These are phyloP conservation scores for Penicillium antarcticum DNA, from an alignment of 495 filamentous ascomycete genomes.

Conservation along the genomic window DNA sequence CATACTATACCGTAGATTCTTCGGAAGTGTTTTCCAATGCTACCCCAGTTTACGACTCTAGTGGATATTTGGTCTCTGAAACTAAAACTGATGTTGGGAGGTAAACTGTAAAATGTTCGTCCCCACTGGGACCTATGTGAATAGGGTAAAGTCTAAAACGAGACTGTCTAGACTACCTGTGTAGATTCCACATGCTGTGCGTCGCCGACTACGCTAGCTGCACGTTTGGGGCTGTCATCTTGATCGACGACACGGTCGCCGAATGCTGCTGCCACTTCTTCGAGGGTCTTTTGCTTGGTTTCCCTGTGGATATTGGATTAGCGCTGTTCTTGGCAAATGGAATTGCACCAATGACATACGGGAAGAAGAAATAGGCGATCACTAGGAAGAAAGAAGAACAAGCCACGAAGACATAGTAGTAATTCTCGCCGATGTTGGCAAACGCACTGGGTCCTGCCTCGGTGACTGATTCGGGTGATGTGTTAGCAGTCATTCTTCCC, in stretches of 20 bases:
- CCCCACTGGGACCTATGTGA: no score
- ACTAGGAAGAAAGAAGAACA: slow-evolving; percentile 50
- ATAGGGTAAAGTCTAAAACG: background rate
- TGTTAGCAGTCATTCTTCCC: background rate
- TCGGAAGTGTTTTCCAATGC: no score
- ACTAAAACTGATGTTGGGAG: no score
- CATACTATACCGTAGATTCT: no score
- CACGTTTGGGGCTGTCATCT: slow-evolving; percentile 27
- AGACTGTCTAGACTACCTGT: background rate
- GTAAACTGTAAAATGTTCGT: no score
- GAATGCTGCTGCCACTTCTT: slow-evolving; percentile 57
- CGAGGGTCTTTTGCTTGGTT: slow-evolving; percentile 54
- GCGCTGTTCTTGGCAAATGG: background rate
- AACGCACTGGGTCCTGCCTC: slow-evolving; percentile 58
- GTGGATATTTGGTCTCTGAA: no score
- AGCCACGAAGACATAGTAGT: slow-evolving; percentile 57
- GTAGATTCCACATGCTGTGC: slow-evolving; percentile 26
- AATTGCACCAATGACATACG: slow-evolving; percentile 26
- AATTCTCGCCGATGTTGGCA: slow-evolving; percentile 56
- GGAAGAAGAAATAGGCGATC: slow-evolving; percentile 54
- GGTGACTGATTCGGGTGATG: slow-evolving; percentile 34
- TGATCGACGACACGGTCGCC: slow-evolving; percentile 51
- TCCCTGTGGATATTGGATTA: slow-evolving; percentile 27
- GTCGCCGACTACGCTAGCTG: slow-evolving; percentile 9
- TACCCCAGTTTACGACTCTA: no score